Conservation (phyloP, 1,284 basidiomycete genomes). For the Inonotus hispidus region DNA sequence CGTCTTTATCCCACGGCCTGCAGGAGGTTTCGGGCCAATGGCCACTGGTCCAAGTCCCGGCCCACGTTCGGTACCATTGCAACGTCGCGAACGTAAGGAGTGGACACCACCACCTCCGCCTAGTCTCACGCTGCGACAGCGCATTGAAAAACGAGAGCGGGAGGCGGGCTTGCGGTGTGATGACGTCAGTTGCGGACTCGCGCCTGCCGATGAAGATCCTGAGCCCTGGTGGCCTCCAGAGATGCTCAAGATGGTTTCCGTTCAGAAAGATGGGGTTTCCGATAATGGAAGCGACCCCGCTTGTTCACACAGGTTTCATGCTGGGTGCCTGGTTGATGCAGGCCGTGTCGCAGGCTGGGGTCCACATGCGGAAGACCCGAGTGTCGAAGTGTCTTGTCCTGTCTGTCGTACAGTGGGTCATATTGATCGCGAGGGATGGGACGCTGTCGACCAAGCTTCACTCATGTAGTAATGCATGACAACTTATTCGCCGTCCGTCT, state of each 20-base stretch:
- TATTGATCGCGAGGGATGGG: slow-evolving; percentile 56
- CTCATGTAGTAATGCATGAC: not conserved
- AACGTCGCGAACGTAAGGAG: slow-evolving; percentile 19
- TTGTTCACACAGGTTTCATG: slow-evolving; percentile 65
- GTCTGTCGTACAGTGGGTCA: slow-evolving; percentile 57
- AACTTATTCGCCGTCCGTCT: not conserved
- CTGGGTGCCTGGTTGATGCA: slow-evolving; percentile 65
- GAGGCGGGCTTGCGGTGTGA: slow-evolving; percentile 64
- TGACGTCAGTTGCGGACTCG: slow-evolving; percentile 65
- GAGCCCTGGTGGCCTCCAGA: slow-evolving; percentile 29
- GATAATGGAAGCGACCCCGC: slow-evolving; percentile 27
- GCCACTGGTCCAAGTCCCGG: not conserved
- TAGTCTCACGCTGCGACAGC: slow-evolving; percentile 60
- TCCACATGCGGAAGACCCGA: slow-evolving; percentile 28
- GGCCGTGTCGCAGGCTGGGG: slow-evolving; percentile 57
- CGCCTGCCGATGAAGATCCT: slow-evolving; percentile 72
- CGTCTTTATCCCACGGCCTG: not conserved
- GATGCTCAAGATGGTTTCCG: slow-evolving; percentile 40
- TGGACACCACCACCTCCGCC: slow-evolving; percentile 52
- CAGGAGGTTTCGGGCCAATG: not conserved
- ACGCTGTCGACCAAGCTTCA: slow-evolving; percentile 36
- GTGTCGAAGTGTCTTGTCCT: slow-evolving; percentile 60
- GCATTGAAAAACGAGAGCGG: slow-evolving; percentile 61
- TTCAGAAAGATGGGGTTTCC: slow-evolving; percentile 27
- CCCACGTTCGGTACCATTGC: not conserved